Conservation (phyloP, 2,329 filamentous ascomycete species). For the Pestalotiopsis sp. region DNA sequence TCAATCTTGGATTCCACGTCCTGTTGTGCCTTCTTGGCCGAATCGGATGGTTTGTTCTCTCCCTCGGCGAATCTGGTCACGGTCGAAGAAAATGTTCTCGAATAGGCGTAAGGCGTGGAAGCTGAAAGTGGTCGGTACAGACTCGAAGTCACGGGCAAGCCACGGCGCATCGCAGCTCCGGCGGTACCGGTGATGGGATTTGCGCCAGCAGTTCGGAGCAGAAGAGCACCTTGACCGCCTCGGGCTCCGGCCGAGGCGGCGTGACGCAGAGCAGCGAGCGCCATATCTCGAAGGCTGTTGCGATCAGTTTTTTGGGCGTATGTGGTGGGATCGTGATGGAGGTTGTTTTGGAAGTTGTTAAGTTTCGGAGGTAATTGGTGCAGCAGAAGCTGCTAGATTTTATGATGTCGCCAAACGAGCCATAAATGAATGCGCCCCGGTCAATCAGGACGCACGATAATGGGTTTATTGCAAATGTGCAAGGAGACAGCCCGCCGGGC, state of each 20-base stretch:
- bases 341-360: slow-evolving; percentile 14
- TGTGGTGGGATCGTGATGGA: slow-evolving; percentile 9
- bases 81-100: not conserved
- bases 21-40: not conserved
- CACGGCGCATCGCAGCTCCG: slow-evolving; percentile 1
- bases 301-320: not conserved
- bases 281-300: slow-evolving; percentile 19
- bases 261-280: slow-evolving; percentile 19
- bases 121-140: not conserved
- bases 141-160: not conserved
- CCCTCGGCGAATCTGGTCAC: not conserved
- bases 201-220: not conserved
- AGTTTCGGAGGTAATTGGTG: slow-evolving; percentile 13
- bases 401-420: slow-evolving; percentile 26
- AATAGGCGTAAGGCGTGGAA: not conserved
- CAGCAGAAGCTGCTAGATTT: slow-evolving; percentile 27
- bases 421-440: slow-evolving; percentile 22
- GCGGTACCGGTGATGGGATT: not conserved
- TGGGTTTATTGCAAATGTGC: not conserved
- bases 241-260: not conserved
- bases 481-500: not conserved
- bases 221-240: not conserved
- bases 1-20: slow-evolving; percentile 25
- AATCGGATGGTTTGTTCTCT: not conserved
- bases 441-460: slow-evolving; percentile 8